Conservation (phyloP, 176 grass and related monocot species). For the Elymus sibiricus region DNA sequence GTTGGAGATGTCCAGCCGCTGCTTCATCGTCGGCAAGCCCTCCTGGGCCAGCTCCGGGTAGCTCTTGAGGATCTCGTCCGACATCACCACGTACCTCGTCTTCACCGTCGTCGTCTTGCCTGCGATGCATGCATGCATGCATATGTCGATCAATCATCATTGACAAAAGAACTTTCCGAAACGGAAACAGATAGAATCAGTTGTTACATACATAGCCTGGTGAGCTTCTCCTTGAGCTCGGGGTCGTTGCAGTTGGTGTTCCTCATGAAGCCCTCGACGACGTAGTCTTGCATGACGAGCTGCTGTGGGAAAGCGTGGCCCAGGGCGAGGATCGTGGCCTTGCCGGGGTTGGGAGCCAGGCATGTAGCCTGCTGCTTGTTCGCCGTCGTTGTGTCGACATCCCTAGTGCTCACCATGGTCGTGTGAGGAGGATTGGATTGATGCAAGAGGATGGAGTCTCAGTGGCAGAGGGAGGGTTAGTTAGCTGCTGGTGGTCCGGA, state of each 20-base stretch:
- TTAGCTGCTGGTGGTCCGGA: background rate
- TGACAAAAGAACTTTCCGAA: background rate
- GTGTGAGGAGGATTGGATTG: background rate
- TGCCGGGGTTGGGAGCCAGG: conserved; percentile 35
- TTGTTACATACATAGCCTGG: conserved; percentile 37
- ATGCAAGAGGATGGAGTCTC: background rate
- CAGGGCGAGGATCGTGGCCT: conserved; percentile 71
- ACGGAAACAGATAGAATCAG: background rate
- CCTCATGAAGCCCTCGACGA: conserved; percentile 79
- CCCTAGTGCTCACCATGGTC: conserved; percentile 34
- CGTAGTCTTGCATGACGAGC: conserved; percentile 68
- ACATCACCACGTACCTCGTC: conserved; percentile 77
- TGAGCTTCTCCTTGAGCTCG: conserved; percentile 69
- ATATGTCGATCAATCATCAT: background rate
- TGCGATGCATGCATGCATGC: background rate
- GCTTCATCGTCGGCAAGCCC: conserved; percentile 51
- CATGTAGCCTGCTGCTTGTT: background rate
- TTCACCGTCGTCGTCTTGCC: conserved; percentile 80
- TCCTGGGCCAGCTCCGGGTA: conserved; percentile 66
- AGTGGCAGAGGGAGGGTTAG: background rate
- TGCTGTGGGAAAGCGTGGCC: conserved; percentile 78
- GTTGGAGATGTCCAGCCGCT: conserved; percentile 76
- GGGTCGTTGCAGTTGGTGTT: conserved; percentile 73
- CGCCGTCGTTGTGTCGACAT: background rate
- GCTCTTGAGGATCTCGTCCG: conserved; percentile 69